These are phyloP conservation scores for Saturnispora ahearnii DNA, from an alignment of 805 yeast genomes.

Conservation along the genomic window DNA sequence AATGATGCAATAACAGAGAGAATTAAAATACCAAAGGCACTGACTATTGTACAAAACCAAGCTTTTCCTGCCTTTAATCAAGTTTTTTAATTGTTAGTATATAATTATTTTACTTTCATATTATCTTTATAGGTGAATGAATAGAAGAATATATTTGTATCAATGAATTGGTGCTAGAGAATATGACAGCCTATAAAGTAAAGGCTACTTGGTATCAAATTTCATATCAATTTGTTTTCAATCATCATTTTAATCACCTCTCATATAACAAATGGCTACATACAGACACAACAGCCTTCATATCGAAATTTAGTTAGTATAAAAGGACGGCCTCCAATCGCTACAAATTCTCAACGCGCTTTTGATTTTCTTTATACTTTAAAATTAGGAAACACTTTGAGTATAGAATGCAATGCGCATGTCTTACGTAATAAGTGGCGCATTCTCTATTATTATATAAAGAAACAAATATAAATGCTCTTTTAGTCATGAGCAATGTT, in stretches of 20 bases:
- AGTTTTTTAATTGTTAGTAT: background rate
- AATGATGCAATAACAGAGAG: constrained; percentile 76
- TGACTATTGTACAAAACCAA: constrained; percentile 88
- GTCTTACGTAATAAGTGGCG: background rate
- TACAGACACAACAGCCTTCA: constrained; percentile 29
- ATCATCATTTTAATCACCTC: background rate
- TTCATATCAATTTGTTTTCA: no score
- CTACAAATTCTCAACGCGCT: background rate
- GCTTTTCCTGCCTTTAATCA: constrained; percentile 62
- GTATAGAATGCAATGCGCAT: no score
- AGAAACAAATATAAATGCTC: background rate
- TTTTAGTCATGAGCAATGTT: background rate
- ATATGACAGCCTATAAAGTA: background rate
- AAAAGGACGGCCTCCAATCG: background rate
- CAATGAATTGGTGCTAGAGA: no score
- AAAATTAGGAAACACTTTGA: background rate
- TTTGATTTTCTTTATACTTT: no score
- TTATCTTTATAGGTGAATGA: no score
- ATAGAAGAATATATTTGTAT: no score
- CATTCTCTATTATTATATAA: background rate
- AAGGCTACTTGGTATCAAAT: no score
- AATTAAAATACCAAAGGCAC: constrained; percentile 87
- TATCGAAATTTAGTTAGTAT: constrained; percentile 5
- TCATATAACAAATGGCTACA: constrained; percentile 7
- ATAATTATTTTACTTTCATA: background rate